phyloP scores from a whole-genome alignment of 768 basidiomycete species.

The Coprinopsis cinerea region DNA sequence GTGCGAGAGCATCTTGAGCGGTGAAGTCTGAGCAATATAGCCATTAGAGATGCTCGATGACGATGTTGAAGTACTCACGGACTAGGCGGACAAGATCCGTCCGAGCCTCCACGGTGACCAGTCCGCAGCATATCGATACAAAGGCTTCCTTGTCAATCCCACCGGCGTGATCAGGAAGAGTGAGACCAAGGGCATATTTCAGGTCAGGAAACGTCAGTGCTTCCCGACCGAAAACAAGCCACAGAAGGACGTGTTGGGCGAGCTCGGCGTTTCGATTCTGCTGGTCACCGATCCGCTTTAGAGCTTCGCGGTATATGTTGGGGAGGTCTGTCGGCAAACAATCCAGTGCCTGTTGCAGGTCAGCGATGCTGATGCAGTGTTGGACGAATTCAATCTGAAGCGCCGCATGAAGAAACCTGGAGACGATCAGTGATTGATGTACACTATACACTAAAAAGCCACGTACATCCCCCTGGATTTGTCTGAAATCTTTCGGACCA shows the following conservation, averaged over 20 bases:
- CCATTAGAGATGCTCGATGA: no score
- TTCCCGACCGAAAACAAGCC: background rate
- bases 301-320: background rate
- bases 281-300: background rate
- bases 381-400: background rate
- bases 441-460: background rate
- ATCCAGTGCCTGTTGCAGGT: background rate
- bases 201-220: background rate
- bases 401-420: constrained; percentile 4
- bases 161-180: background rate
- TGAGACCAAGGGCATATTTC: constrained; percentile 1
- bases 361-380: background rate
- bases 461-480: constrained; percentile 7
- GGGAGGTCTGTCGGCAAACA: background rate
- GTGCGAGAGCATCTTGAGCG: no score
- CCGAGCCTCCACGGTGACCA: background rate
- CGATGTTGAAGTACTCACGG: constrained; percentile 6
- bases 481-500: background rate
- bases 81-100: background rate
- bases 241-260: constrained; percentile 1
- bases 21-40: no score
- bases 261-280: background rate
- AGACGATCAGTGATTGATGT: background rate
- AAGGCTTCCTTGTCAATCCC: background rate
- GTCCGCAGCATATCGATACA: constrained; percentile 2